phyloP scores from a whole-genome alignment of 805 yeast genomes.

The Ogataea methylovora region DNA sequence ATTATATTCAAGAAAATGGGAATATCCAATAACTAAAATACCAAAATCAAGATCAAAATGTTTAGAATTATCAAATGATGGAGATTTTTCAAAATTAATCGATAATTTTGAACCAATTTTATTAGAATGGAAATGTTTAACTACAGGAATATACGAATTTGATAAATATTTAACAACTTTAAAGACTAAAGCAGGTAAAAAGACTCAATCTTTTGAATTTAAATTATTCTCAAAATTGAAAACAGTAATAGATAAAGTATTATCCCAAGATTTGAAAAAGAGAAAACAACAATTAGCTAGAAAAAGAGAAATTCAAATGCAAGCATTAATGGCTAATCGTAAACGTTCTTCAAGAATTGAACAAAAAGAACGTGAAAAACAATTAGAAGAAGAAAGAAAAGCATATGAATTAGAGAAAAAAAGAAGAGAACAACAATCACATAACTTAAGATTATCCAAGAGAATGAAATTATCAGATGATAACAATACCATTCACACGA shows the following conservation, averaged over 20 bases:
- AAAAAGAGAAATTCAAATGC: constrained; percentile 57
- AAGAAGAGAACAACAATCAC: constrained; percentile 35
- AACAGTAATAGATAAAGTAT: constrained; percentile 25
- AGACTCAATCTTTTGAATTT: constrained; percentile 15
- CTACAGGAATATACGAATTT: constrained; percentile 37
- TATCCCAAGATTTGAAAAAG: constrained; percentile 41
- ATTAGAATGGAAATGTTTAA: constrained; percentile 29
- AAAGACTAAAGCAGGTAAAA: constrained; percentile 25
- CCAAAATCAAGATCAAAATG: constrained; percentile 28
- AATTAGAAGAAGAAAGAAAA: constrained; percentile 44
- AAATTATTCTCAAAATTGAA: constrained; percentile 25
- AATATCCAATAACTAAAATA: constrained; percentile 24
- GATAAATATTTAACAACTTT: constrained; percentile 25
- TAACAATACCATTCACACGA: too few species aligned
- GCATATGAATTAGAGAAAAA: constrained; percentile 39
- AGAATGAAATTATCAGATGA: constrained; percentile 29
- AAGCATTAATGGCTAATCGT: constrained; percentile 55
- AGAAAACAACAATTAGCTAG: constrained; percentile 47
- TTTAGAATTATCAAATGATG: constrained; percentile 9
- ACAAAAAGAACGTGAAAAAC: constrained; percentile 44
- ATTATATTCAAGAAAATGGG: constrained; percentile 33
- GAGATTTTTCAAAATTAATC: background rate
- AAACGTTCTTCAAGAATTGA: constrained; percentile 70
- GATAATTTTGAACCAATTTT: constrained; percentile 26
- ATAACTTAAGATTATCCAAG: constrained; percentile 35